Base-by-base conservation (phyloP, 805 yeast species). In the Maudiozyma serrabonitensis region DNA sequence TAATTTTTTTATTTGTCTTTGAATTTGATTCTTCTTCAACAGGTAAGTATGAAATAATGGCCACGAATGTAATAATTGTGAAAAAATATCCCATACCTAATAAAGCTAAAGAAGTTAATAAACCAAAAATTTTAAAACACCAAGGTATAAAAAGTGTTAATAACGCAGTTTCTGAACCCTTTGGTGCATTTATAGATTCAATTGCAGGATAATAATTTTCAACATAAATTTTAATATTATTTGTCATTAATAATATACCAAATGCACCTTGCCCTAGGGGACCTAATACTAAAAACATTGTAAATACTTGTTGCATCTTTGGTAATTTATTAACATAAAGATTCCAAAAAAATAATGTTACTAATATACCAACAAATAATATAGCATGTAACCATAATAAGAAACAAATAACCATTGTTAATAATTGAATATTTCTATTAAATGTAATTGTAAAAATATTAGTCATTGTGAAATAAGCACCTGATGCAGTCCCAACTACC, bases 191-290 rank as follows among this genome's bases (percentile, higher is more conserved):
- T 19, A 28, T 18, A 52, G 21, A n/a, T 2, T 41, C 18, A 8
- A 21, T 39, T 5, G 46, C 18, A 7, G 57, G 59, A 50, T 56
- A 56, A 43, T 58, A 58, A 26, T 21, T 42, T 11, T 50, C 54
- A 5, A 51, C 57, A 46, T 67, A 64, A 16, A 50, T 40, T 49
- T 57, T 58, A 48, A 54, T 57, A 57, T 79, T 75, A 26, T 66
- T 57, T 7, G 87, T 82, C 52, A 80, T 69, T 46, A 77, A 64
- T 53, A 82, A 65, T 13, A 85, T 73, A 2, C 85, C 86, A 64
- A 72, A 86, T 1, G 87, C 76, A 1, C 93, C 95, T 66, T 89
- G 96, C 18, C 96, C 96, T 60, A 85, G 64, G 41, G 90, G 82
- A 7, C 96, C 96, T 43, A 88, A 70, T 1, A 95, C 89, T 47